Evolutionary conservation across 345 rosid species (phyloP).

Genomic region (Eucalyptus urophylla): DNA sequence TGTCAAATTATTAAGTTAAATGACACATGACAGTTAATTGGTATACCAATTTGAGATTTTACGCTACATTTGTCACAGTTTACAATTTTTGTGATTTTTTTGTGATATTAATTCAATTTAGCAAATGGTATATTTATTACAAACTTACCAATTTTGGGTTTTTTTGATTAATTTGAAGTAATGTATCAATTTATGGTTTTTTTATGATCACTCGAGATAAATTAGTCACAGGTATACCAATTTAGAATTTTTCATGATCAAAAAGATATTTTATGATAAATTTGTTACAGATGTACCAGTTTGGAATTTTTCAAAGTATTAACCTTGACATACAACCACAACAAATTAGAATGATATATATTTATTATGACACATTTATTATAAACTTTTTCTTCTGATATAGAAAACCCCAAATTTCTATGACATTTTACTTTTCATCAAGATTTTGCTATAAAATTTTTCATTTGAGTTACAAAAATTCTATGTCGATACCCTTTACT

Average conservation of each 20-base stretch:
- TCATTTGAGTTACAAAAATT: too few species aligned
- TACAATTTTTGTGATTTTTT: too few species aligned
- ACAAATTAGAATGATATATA: not conserved
- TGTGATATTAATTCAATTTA: too few species aligned
- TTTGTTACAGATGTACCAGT: fast-evolving
- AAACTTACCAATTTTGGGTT: fast-evolving
- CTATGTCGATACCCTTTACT: too few species aligned
- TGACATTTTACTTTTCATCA: not conserved
- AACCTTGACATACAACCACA: not conserved
- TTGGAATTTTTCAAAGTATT: too few species aligned
- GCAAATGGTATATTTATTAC: fast-evolving
- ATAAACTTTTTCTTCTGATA: not conserved
- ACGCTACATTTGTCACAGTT: fast-evolving
- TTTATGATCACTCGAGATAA: fast-evolving
- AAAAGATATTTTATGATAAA: too few species aligned
- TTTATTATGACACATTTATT: too few species aligned
- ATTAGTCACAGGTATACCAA: fast-evolving
- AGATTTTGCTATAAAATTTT: too few species aligned
- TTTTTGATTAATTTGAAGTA: fast-evolving
- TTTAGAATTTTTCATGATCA: fast-evolving
- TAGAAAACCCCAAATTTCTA: not conserved
- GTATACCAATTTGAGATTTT: too few species aligned
- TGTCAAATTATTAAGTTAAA: too few species aligned
- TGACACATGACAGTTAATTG: fast-evolving
- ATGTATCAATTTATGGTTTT: fast-evolving